A percentile compares a stretch with the other conserved stretches of the same genome.
These are phyloP conservation scores for Rhodomyrtus psidioides DNA, from an alignment of 441 rosid genomes.

Conservation along the genomic window DNA sequence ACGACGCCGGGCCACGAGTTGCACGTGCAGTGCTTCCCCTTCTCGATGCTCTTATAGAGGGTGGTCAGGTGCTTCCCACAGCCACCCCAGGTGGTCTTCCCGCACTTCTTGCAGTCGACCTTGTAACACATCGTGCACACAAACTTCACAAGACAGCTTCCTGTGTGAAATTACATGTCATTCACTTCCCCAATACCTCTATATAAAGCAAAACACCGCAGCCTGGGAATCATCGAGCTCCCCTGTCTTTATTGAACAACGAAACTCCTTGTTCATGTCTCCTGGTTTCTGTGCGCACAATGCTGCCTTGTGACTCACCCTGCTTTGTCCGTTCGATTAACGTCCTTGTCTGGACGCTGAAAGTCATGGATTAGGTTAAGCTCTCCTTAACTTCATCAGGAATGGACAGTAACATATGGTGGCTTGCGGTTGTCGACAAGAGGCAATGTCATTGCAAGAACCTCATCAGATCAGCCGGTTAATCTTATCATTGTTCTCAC, in stretches of 20 bases:
- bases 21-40: constrained; percentile 49
- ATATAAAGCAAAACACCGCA: neutral
- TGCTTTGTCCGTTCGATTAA: neutral
- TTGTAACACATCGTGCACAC: constrained; percentile 27
- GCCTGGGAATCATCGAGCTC: neutral
- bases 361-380: neutral
- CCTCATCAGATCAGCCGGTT: neutral
- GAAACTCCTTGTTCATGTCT: neutral
- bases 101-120: constrained; percentile 37
- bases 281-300: neutral
- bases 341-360: neutral
- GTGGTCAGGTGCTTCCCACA: constrained; percentile 36
- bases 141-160: neutral
- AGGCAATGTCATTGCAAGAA: neutral
- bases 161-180: neutral
- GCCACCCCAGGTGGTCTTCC: constrained; percentile 37
- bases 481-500: neutral
- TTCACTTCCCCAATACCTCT: neutral
- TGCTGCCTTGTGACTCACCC: neutral
- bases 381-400: neutral
- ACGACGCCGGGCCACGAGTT: constrained; percentile 44
- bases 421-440: neutral
- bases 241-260: neutral
- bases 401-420: neutral
- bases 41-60: constrained; percentile 27